Evolutionary conservation across 805 yeast genomes (phyloP), one percentile per base, ranked within the genome.

Genomic region (Wickerhamomyces strasburgensis): DNA sequence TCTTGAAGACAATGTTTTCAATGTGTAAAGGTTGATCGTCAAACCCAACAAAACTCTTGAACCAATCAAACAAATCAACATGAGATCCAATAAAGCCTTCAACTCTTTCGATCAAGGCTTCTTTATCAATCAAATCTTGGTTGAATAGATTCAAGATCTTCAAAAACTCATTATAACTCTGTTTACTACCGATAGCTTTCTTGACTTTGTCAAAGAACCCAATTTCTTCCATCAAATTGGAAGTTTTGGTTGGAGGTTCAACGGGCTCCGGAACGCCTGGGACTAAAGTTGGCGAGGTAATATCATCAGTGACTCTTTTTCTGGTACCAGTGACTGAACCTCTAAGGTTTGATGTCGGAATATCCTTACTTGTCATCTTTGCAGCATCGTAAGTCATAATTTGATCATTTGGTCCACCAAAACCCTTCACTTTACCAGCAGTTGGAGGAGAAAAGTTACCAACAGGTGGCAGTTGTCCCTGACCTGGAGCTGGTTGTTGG

Each of bases 141-240:
- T 96, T 83, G 54, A 78, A 93, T 50, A 93, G 67, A 51, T 90
- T 87, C 48, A 93, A 65, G 39, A 90, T 70, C 59, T 94, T 94
- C 58, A 93, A 68, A 58, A 93, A 93, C 64, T 93, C 98, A 49
- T 84, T 84, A 61, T 93, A 93, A 10, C 87, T 75, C 58, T 84
- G 95, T 57, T 87, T 89, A 58, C 85, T 87, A 15, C 88, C 88
- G 52, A 93, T 79, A 6, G 80, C 80, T 56, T 84, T 85, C 64
- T 90, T 90, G 24, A 86, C 96, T 55, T 81, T 83, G 58, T 93
- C 98, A 54, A 93, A 93, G 57, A 93, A 93, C 6, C 80, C 72
- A 27, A 93, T 77, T 60, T 93, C 98, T 52, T 88, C 96, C 43
- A 79, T 73, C 37, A 88, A 63, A 23, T 80, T 76, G 0, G 88